Conservation (phyloP, 2,329 filamentous ascomycete genomes). For the Pleomassaria siparia region DNA sequence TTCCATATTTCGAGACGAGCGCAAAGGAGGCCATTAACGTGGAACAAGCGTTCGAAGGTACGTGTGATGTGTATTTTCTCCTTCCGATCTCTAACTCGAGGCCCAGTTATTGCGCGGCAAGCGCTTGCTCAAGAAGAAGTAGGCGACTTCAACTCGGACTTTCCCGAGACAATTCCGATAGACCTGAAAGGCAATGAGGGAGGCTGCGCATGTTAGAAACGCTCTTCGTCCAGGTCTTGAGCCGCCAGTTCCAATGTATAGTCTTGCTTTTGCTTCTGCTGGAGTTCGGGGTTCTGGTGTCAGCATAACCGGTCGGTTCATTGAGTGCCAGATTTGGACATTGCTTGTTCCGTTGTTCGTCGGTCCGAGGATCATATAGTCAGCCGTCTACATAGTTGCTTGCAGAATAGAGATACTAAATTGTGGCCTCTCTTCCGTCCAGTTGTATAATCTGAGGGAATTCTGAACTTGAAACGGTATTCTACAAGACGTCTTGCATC, state of each 20-base stretch:
- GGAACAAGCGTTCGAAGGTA: constrained; percentile 76
- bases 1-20: constrained; percentile 98
- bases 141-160: constrained; percentile 96
- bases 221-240: neutral
- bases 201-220: constrained; percentile 78
- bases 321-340: neutral
- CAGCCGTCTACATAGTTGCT: constrained; percentile 12
- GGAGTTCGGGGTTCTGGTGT: constrained; percentile 29
- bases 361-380: constrained; percentile 4
- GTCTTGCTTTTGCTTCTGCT: constrained; percentile 1
- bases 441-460: no score
- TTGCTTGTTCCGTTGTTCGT: constrained; percentile 1
- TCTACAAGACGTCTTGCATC: no score
- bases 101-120: constrained; percentile 87
- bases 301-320: constrained; percentile 2
- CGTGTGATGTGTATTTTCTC: constrained; percentile 7
- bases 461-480: no score
- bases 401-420: constrained; percentile 3
- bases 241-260: neutral
- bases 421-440: neutral
- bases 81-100: constrained; percentile 2
- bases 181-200: constrained; percentile 92
- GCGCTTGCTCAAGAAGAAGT: constrained; percentile 96
- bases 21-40: constrained; percentile 99
- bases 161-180: constrained; percentile 97